Evolutionary conservation across 257 asterid species (phyloP).

Genomic region (Gentiana straminea): DNA sequence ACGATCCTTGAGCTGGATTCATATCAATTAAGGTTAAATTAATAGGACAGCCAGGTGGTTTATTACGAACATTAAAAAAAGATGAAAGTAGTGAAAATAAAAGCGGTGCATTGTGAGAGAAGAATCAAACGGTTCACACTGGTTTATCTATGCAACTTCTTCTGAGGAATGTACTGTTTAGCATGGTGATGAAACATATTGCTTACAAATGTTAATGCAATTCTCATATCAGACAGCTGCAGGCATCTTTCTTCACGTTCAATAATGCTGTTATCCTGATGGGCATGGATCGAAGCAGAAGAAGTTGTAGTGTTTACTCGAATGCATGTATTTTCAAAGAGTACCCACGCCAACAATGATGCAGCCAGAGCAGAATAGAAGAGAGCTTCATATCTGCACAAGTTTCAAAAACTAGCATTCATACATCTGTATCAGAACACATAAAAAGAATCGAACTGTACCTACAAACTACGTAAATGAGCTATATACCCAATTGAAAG

Average conservation of each 20-base stretch:
- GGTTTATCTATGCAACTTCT: too few relatives aligned
- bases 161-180: too few relatives aligned
- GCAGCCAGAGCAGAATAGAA: constrained; percentile 85
- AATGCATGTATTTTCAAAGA: constrained; percentile 65
- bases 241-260: constrained; percentile 42
- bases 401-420: constrained; percentile 6
- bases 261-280: constrained; percentile 36
- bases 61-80: too few relatives aligned
- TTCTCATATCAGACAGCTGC: constrained; percentile 73
- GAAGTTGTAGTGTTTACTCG: constrained; percentile 32
- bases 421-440: constrained; percentile 4
- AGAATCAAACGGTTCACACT: too few relatives aligned
- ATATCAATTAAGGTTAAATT: too few relatives aligned
- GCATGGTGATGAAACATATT: not conserved
- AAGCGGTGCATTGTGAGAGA: too few relatives aligned
- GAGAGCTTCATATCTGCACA: constrained; percentile 87
- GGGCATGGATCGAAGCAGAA: constrained; percentile 26
- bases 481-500: constrained; percentile 85
- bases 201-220: constrained; percentile 81
- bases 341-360: constrained; percentile 88
- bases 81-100: too few relatives aligned
- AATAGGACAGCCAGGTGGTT: too few relatives aligned
- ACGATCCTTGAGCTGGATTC: too few relatives aligned
- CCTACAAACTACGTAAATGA: constrained; percentile 5
- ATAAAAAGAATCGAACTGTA: not conserved